Percentiles rank a stretch among this genome's conserved stretches.
phyloP scores from a whole-genome alignment of 2,329 filamentous ascomycete species.

The Arachnomyces sp. region DNA sequence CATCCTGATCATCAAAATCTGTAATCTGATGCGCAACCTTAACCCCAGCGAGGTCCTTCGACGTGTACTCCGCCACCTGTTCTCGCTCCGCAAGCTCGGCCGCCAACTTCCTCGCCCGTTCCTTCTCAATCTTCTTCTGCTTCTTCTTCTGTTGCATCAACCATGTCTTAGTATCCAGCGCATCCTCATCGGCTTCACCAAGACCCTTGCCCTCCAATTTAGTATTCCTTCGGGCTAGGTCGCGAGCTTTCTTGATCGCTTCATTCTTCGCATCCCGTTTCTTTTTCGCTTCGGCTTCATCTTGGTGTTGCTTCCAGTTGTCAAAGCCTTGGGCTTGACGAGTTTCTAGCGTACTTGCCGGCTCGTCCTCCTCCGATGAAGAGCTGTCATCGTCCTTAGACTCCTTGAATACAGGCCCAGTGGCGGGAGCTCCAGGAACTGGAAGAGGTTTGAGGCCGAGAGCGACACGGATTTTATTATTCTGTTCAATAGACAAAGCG shows the following conservation, averaged over 20 bases:
- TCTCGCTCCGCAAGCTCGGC: slow-evolving; percentile 69
- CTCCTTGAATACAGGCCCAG: slow-evolving; percentile 52
- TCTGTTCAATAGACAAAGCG: slow-evolving; percentile 76
- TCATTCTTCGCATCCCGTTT: slow-evolving; percentile 73
- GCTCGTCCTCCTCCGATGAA: slow-evolving; percentile 55
- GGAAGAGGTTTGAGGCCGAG: slow-evolving; percentile 86
- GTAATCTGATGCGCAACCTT: slow-evolving; percentile 83
- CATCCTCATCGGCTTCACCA: slow-evolving; percentile 62
- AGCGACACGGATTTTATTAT: slow-evolving; percentile 81
- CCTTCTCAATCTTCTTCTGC: slow-evolving; percentile 76
- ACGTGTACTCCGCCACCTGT: slow-evolving; percentile 67
- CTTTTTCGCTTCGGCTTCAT: slow-evolving; percentile 64
- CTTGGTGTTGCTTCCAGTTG: slow-evolving; percentile 53
- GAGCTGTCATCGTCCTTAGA: slow-evolving; percentile 41
- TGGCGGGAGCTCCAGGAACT: slow-evolving; percentile 57
- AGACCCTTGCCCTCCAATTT: slow-evolving; percentile 76
- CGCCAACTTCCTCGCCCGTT: slow-evolving; percentile 62
- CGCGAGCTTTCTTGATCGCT: slow-evolving; percentile 78
- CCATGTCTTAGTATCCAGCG: slow-evolving; percentile 77
- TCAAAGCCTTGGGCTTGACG: slow-evolving; percentile 36
- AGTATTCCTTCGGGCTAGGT: slow-evolving; percentile 67
- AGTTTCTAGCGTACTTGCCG: slow-evolving; percentile 74
- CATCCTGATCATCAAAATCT: slow-evolving; percentile 66
- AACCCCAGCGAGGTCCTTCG: slow-evolving; percentile 79
- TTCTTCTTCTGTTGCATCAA: slow-evolving; percentile 83